Evolutionary conservation across 306 rosid species (phyloP).

Genomic region (Dryas alaskensis): DNA sequence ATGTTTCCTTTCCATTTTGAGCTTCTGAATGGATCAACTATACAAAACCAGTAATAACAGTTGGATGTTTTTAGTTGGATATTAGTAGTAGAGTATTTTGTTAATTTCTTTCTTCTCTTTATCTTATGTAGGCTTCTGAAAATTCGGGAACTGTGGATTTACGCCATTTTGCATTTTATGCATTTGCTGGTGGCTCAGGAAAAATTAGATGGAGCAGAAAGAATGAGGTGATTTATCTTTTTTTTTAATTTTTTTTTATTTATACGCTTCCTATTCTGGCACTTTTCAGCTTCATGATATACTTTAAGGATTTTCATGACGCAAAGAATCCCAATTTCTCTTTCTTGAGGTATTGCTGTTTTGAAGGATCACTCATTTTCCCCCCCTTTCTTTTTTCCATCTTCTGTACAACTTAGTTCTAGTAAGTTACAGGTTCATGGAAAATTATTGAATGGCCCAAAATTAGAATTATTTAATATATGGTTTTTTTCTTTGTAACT

Average conservation of each 20-base stretch:
- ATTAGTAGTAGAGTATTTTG: slow-evolving; percentile 11
- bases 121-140: slow-evolving; percentile 57
- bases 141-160: slow-evolving; percentile 71
- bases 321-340: not conserved
- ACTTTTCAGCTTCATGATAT: not conserved
- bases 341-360: not conserved
- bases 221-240: slow-evolving; percentile 60
- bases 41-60: not conserved
- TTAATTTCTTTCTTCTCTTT: slow-evolving; percentile 27
- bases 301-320: not conserved
- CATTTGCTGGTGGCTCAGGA: slow-evolving; percentile 94
- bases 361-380: not conserved
- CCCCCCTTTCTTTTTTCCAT: not conserved
- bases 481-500: not conserved
- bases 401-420: not conserved
- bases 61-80: not conserved
- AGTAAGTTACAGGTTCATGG: not conserved
- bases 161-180: slow-evolving; percentile 88
- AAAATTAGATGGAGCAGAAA: slow-evolving; percentile 66
- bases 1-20: not conserved
- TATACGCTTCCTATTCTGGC: not conserved
- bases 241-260: not conserved
- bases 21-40: slow-evolving; percentile 2
- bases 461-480: not conserved
- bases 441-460: not conserved